Conservation (phyloP, 768 basidiomycete species). For the Tylopilus intermedius region DNA sequence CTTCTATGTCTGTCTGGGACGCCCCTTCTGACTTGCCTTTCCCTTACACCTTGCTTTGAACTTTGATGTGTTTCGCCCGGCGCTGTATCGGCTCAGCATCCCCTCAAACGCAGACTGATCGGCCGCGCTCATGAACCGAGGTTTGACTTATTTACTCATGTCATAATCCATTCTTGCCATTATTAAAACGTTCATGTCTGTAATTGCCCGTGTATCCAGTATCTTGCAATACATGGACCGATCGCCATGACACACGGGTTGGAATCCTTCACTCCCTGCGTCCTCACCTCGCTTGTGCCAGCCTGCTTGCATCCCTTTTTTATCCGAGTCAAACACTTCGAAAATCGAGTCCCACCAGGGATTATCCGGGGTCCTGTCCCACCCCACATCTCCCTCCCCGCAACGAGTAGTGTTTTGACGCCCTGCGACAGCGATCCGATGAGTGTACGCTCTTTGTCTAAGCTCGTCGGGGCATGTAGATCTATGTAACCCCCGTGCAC, state of each 20-base stretch:
- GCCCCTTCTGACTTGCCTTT: conserved; percentile 15
- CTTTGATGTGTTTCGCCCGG: neutral
- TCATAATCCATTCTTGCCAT: neutral
- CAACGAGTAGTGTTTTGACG: neutral
- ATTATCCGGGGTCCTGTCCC: no score
- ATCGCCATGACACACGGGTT: conserved; percentile 2
- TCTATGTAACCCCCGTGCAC: no score
- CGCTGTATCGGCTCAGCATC: neutral
- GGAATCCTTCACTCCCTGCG: neutral
- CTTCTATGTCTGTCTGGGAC: neutral
- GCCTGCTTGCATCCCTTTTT: neutral
- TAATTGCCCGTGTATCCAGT: neutral
- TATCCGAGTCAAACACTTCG: neutral
- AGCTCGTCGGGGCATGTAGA: neutral
- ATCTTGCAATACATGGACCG: neutral
- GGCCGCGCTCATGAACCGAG: conserved; percentile 6
- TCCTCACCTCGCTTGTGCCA: neutral
- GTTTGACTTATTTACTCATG: neutral
- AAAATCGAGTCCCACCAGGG: neutral
- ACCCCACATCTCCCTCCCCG: neutral
- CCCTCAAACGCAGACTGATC: conserved; percentile 4
- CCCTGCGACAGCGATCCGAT: neutral
- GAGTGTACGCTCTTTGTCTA: no score
- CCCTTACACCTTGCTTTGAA: neutral
- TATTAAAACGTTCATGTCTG: neutral